Conservation (phyloP, 2,329 filamentous ascomycete genomes). For the Sporothrix humicola region DNA sequence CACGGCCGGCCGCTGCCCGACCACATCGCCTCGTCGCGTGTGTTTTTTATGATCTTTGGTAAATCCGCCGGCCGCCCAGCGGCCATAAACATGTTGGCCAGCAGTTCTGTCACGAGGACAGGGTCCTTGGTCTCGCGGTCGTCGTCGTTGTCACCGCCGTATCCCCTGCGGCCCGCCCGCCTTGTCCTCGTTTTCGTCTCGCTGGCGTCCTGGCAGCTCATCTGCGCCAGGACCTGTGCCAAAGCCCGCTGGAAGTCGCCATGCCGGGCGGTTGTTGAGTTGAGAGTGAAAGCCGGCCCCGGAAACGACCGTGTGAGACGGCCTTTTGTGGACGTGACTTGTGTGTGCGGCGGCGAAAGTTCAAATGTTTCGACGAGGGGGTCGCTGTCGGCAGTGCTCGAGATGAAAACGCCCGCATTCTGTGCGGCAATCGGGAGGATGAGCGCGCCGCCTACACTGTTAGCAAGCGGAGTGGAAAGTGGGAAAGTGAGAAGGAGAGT, state of each 20-base stretch:
- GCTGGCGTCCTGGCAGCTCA: constrained; percentile 42
- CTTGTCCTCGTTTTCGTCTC: constrained; percentile 34
- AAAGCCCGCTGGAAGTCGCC: constrained; percentile 39
- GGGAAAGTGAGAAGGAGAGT: no score
- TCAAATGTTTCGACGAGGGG: constrained; percentile 47
- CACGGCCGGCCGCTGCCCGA: constrained; percentile 33
- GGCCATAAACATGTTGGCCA: constrained; percentile 48
- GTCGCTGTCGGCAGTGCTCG: constrained; percentile 30
- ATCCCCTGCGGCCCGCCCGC: no score
- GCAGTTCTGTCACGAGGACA: constrained; percentile 57
- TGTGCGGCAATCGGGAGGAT: constrained; percentile 43
- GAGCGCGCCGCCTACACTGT: constrained; percentile 36
- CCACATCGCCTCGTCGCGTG: constrained; percentile 61
- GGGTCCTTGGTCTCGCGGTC: constrained; percentile 57
- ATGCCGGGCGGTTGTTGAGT: constrained; percentile 31
- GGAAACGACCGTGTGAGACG: constrained; percentile 45
- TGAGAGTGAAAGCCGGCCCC: constrained; percentile 38
- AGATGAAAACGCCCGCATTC: constrained; percentile 47
- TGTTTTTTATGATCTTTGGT: constrained; percentile 55
- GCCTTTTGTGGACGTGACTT: constrained; percentile 42
- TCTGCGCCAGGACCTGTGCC: constrained; percentile 40
- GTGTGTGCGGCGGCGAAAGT: constrained; percentile 42
- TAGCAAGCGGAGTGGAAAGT: no score
- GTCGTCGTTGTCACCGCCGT: constrained; percentile 45
- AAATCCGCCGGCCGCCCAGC: constrained; percentile 43